A percentile compares a stretch with the other conserved stretches of the same genome.
These are phyloP conservation scores for Aspergillus coremiiformis DNA, from an alignment of 495 filamentous ascomycete species.

Conservation along the genomic window DNA sequence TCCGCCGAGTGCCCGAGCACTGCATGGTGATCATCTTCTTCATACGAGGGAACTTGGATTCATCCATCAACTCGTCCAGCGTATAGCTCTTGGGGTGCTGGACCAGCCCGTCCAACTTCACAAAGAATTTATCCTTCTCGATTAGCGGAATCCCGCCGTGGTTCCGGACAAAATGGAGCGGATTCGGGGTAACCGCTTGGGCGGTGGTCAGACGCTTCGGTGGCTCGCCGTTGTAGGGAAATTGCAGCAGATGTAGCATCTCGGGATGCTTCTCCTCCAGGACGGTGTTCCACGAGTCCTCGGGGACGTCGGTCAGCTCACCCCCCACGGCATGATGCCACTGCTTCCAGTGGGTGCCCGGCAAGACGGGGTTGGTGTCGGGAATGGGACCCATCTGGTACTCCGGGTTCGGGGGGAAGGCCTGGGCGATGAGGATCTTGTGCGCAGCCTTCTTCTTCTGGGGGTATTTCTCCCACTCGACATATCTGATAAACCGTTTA, in stretches of 20 bases:
- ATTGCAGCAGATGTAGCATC: conserved; percentile 63
- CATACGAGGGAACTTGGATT: conserved; percentile 47
- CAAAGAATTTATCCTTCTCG: conserved; percentile 42
- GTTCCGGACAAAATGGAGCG: conserved; percentile 58
- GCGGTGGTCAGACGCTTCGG: conserved; percentile 42
- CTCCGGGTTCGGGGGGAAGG: conserved; percentile 51
- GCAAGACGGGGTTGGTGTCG: conserved; percentile 54
- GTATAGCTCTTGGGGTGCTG: conserved; percentile 46
- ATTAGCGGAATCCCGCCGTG: conserved; percentile 61
- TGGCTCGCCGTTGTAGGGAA: conserved; percentile 65
- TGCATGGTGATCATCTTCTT: conserved; percentile 53
- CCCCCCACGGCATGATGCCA: conserved; percentile 56
- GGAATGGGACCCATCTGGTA: conserved; percentile 54
- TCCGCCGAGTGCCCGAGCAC: conserved; percentile 59
- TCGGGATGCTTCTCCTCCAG: conserved; percentile 53
- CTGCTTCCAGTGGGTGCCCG: conserved; percentile 56
- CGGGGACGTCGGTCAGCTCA: conserved; percentile 39
- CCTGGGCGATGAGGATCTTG: conserved; percentile 48
- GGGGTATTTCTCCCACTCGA: conserved; percentile 65
- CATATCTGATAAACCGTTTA: conserved; percentile 28
- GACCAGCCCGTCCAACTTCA: conserved; percentile 52
- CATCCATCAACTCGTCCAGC: conserved; percentile 50
- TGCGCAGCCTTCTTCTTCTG: conserved; percentile 48
- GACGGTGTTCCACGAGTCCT: conserved; percentile 52
- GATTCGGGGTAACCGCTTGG: conserved; percentile 51